Evolutionary conservation across 2,329 filamentous ascomycete species (phyloP).

Genomic region (Hypoxylon sp.): DNA sequence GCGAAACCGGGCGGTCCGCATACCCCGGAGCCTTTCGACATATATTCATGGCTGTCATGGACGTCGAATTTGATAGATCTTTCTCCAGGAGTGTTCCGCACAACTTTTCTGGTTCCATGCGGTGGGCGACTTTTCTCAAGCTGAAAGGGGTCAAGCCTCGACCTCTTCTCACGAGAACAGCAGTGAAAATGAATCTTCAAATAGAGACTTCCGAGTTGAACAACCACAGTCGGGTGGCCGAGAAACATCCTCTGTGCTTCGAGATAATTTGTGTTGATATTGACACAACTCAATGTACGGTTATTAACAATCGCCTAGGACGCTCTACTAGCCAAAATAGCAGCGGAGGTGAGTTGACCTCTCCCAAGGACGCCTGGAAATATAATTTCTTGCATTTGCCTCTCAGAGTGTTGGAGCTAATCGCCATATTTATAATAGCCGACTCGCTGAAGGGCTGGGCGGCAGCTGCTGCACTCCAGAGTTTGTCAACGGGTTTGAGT

Average conservation of each 20-base stretch:
- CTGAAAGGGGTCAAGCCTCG: not conserved
- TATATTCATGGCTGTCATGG: not conserved
- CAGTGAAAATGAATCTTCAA: not conserved
- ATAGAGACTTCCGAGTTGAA: not conserved
- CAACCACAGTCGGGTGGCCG: not conserved
- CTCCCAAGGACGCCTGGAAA: not conserved
- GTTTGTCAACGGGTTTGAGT: constrained; percentile 8
- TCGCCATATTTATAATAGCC: not conserved
- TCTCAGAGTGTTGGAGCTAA: not conserved
- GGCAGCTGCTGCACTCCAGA: constrained; percentile 13
- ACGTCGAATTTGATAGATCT: not conserved
- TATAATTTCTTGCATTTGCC: not conserved
- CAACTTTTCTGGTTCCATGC: not conserved
- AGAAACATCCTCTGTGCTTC: not conserved
- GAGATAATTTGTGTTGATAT: not conserved
- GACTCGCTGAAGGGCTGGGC: constrained; percentile 4
- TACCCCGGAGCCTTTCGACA: not conserved
- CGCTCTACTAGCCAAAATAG: not conserved
- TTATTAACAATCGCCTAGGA: not conserved
- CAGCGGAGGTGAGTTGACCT: not conserved
- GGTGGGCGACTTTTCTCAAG: not conserved
- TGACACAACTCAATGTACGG: not conserved
- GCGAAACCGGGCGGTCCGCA: not conserved
- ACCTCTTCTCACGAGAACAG: not conserved
- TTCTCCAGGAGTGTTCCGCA: not conserved